Conservation (phyloP, 257 asterid species). For the Nicotiana otophora region DNA sequence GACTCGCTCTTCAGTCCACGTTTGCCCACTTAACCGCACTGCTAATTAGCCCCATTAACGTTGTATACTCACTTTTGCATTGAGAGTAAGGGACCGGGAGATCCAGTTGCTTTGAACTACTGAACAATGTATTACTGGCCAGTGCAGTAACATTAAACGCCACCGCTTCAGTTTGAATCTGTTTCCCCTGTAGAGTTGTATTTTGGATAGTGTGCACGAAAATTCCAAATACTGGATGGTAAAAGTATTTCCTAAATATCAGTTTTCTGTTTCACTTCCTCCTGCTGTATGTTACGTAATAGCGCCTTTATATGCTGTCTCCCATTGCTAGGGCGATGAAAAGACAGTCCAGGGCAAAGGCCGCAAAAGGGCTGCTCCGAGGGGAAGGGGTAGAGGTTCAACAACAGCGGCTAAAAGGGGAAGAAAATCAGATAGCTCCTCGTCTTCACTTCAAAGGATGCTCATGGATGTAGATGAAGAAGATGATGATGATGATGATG, state of each 20-base stretch:
- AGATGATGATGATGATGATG: conserved; percentile 57
- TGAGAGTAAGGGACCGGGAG: not conserved
- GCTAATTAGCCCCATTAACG: not conserved
- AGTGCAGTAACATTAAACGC: not conserved
- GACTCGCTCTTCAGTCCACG: not conserved
- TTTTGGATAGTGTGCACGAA: not conserved
- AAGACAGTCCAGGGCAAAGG: conserved; percentile 54
- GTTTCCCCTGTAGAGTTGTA: not conserved
- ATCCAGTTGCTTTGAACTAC: not conserved
- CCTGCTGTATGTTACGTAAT: not conserved
- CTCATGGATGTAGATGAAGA: conserved; percentile 62
- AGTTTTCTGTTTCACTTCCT: not conserved
- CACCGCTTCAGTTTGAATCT: not conserved
- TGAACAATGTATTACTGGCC: not conserved
- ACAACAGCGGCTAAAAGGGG: conserved; percentile 79
- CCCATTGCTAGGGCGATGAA: conserved; percentile 48
- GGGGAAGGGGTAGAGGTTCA: conserved; percentile 78
- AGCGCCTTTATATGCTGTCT: not conserved
- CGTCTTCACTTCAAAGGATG: conserved; percentile 72
- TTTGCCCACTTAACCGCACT: not conserved
- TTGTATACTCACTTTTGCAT: not conserved
- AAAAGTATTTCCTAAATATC: not conserved
- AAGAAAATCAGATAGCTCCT: conserved; percentile 54
- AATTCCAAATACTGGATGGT: not conserved
- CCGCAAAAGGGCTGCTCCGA: conserved; percentile 82